Evolutionary conservation across 495 filamentous ascomycete species (phyloP), one percentile per base, ranked within the genome.

Genomic region (Penicillium cosmopolitanum): DNA sequence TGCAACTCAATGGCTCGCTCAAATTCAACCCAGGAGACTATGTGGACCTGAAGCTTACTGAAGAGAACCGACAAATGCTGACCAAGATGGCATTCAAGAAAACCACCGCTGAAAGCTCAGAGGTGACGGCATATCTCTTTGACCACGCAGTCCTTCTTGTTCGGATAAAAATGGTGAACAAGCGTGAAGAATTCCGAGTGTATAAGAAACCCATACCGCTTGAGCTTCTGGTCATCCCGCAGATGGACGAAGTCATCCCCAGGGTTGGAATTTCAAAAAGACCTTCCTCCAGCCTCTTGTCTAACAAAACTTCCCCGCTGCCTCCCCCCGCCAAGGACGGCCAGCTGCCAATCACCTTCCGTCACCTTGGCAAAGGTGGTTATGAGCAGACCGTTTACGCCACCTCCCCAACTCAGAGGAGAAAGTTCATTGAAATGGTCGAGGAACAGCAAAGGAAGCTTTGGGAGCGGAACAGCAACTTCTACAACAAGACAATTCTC

Each of bases 401-500:
- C 25, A 83, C 86, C 19, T 92, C 87, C 48, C 88, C 88, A 56
- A 88, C 89, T 23, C 88, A 89, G 18, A 82, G 93, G 58, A 85
- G 89, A 66, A 98, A 98, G 75, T 98, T 96, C 87, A 91, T 99
- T 66, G 94, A 98, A 77, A 85, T 90, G 66, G 96, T 99, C 63
- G 93, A 96, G 64, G 80, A 86, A 21, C 93, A 97, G 68, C 95
- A 98, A 73, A 83, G 87, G 50, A 89, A 89, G 53, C 83, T 99
- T 21, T 80, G 89, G 65, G 89, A 91, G 58, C 85, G 92, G 23
- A 81, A 81, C 53, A 94, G 92, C 66, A 93, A 95, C 70, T 96
- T 98, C 78, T 96, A 95, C 70, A 96, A 92, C 66, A 92, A 93
- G 69, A 91, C 89, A 12, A 84, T 93, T 46, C 81, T 99, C 21